phyloP scores from a whole-genome alignment of 1,284 basidiomycete species.

The Cryptococcus sp. region DNA sequence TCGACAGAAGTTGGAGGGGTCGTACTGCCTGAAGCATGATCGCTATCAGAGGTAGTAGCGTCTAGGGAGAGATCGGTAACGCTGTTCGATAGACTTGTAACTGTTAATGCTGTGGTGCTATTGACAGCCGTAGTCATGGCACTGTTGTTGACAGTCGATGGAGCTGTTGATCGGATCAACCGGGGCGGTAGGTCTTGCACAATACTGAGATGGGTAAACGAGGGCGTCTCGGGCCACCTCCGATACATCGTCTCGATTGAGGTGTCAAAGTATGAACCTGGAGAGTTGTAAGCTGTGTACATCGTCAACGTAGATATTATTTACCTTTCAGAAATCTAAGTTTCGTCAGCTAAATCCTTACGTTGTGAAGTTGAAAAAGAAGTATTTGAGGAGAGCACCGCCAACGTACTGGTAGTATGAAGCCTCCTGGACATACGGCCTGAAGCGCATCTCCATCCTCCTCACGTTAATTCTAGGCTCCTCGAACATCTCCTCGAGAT shows the following conservation, averaged over 20 bases:
- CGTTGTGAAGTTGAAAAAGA: too few relatives aligned
- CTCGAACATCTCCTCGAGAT: constrained; percentile 46
- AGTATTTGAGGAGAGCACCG: not conserved
- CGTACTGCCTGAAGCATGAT: constrained; percentile 16
- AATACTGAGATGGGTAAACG: constrained; percentile 43
- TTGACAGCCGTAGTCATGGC: constrained; percentile 3
- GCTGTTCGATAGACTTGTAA: constrained; percentile 4
- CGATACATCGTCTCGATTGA: constrained; percentile 43
- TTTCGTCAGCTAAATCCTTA: too few relatives aligned
- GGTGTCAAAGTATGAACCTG: constrained; percentile 48
- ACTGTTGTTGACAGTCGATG: constrained; percentile 24
- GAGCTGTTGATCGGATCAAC: constrained; percentile 22
- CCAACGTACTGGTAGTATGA: constrained; percentile 47
- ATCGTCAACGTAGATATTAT: not conserved
- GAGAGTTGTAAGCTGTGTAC: not conserved
- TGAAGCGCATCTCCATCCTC: constrained; percentile 44
- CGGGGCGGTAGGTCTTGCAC: constrained; percentile 47
- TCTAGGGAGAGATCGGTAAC: constrained; percentile 8
- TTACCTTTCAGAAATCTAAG: not conserved
- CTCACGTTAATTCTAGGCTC: constrained; percentile 30
- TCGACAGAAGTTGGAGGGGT: constrained; percentile 35
- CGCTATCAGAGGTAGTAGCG: constrained; percentile 7
- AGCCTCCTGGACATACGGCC: constrained; percentile 48
- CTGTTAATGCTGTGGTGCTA: constrained; percentile 10
- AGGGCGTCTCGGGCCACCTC: constrained; percentile 35